A percentile compares a stretch with the other conserved stretches of the same genome.
Evolutionary conservation across 306 rosid genomes (phyloP).

Genomic region (Cucurbita maxima): DNA sequence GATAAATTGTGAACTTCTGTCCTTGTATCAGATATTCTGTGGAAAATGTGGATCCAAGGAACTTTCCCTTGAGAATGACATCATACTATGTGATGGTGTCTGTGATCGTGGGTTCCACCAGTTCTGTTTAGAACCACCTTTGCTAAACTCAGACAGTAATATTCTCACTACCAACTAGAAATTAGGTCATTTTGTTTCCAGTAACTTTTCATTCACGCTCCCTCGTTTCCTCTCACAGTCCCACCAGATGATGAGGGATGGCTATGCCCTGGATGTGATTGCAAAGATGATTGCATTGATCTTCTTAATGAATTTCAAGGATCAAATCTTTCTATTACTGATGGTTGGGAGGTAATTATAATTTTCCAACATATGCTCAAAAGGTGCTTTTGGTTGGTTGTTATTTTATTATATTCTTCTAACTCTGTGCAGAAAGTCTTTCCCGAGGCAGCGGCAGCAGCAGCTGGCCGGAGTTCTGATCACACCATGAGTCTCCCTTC

Average conservation of each 20-base stretch:
- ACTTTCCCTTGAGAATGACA: slow-evolving; percentile 49
- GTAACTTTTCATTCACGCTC: slow-evolving; percentile 12
- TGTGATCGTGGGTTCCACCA: slow-evolving; percentile 98
- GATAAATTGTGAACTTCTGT: slow-evolving; percentile 3
- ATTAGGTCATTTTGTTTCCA: background rate
- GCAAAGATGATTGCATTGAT: slow-evolving; percentile 82
- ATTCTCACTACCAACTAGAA: slow-evolving; percentile 15
- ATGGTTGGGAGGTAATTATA: slow-evolving; percentile 78
- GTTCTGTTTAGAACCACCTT: slow-evolving; percentile 69
- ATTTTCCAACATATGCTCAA: background rate
- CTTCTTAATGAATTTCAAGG: slow-evolving; percentile 71
- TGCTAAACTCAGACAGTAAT: slow-evolving; percentile 80
- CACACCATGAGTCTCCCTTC: slow-evolving; percentile 55
- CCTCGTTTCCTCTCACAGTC: slow-evolving; percentile 38
- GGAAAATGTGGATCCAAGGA: slow-evolving; percentile 81
- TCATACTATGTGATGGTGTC: slow-evolving; percentile 90
- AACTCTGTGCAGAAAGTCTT: slow-evolving; percentile 62
- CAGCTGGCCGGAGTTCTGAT: slow-evolving; percentile 42
- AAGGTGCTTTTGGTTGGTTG: background rate
- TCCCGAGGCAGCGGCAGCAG: slow-evolving; percentile 75
- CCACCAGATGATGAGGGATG: slow-evolving; percentile 84
- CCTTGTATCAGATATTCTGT: slow-evolving; percentile 64
- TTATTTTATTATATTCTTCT: slow-evolving; percentile 12
- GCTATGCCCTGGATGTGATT: slow-evolving; percentile 97
- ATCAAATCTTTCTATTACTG: slow-evolving; percentile 46